Base-by-base conservation (phyloP, 768 basidiomycete species). In the Naganishia kalamii region DNA sequence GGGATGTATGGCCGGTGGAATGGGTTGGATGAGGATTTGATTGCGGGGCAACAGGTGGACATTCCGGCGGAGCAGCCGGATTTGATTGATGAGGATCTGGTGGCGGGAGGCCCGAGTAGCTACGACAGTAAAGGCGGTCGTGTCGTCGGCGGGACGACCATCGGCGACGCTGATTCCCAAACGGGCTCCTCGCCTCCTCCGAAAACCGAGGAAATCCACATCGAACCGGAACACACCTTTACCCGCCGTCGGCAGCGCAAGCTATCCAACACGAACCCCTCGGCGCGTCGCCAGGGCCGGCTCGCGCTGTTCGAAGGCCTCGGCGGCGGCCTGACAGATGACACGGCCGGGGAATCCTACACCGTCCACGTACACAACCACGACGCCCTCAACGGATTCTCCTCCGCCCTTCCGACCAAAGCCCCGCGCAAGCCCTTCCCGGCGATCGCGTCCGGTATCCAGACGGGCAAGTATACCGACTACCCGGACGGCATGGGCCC, bases 261-360 rank as follows among this genome's bases (percentile, higher is more conserved):
- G 72, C 82, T 94, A 63, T 92, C 89, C 69, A 87, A 91, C 74
- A 89, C 87, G 69, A 87, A 85, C 54, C 84, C 87, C 0, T 69
- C 73, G 1, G 67, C 67, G 0, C 75, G 82, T 7, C 72, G 80
- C 60, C 79, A 80, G 48, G 90, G 89, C 21, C 98, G 97, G 78
- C 83, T 98, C 76, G 93, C 92, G 0, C 80, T 94, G 2, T 98
- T 98, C 74, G 96, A 98, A 70, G 81, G 81, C 7, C 76, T 76
- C 71, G 67, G 77, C 69, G 78, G 81, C 59, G 30, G 79, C 81
- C 0, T 81, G 81, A 0, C 81, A 17, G 67, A 59, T 33, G 63
- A 60, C 19, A 25, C 35, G 3, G 33, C 40, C 23, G 49, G 54
- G 46, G 60, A 44, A 21, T 63, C 62, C 15, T 70, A 67, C 4